Evolutionary conservation across 2,329 filamentous ascomycete species (phyloP), one percentile per base, ranked within the genome.

Genomic region (Ophiocordyceps camponoti-floridani): DNA sequence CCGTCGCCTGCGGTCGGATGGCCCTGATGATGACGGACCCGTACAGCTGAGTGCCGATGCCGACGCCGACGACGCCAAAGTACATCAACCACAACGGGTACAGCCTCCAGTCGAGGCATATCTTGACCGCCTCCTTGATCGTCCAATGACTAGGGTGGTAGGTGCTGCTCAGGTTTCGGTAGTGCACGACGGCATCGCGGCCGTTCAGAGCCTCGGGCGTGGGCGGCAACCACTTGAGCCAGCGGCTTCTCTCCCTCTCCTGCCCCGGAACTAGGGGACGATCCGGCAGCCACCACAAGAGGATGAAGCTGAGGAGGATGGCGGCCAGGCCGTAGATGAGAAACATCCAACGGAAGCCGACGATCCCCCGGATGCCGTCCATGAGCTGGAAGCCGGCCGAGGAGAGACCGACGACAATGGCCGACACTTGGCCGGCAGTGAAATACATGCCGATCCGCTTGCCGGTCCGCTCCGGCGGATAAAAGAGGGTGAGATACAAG

Each of bases 291-390:
- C 87, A 94, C 84, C 85, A 94, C 3, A 94, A 71, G 31, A 94
- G 69, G 4, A 66, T 59, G 43, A 93, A 63, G 14, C 85, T 86
- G 19, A 89, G 70, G 2, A 82, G 61, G 30, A 88, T 68, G 2
- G 77, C 83, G 44, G 85, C 71, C 10, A 94, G 65, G 2, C 87
- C 87, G 54, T 88, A 94, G 18, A 94, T 62, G 42, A 94, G 70
- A 56, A 94, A 94, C 87, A 94, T 94, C 84, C 84, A 91, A 50
- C 83, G 80, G 57, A 86, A 89, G 4, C 87, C 87, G 4, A 85
- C 82, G 0, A 93, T 69, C 0, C 84, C 85, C 4, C 74, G 70
- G 0, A 72, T 55, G 0, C 84, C 84, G 54, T 94, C 86, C 83
- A 94, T 93, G 56, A 89, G 68, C 61, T 94, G 87, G 57, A 94